Base-by-base conservation (phyloP, 2,329 filamentous ascomycete species). In the Cladosporium austrohemisphaericum region DNA sequence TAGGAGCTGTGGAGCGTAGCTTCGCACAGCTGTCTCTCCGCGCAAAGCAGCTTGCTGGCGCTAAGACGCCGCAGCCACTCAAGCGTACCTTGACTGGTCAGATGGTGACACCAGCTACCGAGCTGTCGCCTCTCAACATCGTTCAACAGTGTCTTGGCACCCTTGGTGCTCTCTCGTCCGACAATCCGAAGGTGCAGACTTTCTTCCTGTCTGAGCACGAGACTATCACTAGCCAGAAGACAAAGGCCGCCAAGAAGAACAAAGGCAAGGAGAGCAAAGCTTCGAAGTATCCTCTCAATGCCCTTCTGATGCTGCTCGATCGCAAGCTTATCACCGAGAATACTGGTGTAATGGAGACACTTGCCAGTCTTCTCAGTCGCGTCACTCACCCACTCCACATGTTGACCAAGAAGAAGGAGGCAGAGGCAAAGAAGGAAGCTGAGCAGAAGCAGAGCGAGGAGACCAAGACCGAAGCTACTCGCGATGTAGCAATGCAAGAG, bases 141-240 rank as follows among this genome's bases (percentile, higher is more conserved):
- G 90, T 97, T 7, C 92, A 97, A 66, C 94, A 98, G 68, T 97
- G 93, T 62, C 77, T 98, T 29, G 84, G 86, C 55, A 83, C 93
- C 2, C 77, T 98, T 9, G 86, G 87, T 35, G 89, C 90, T 60
- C 77, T 98, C 18, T 89, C 87, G 11, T 81, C 84, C 54, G 87
- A 87, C 67, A 96, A 95, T 60, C 82, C 84, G 26, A 89, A 95
- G 62, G 86, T 97, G 44, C 83, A 90, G 28, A 88, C 85, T 55
- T 87, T 97, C 65, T 98, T 98, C 77, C 71, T 98, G 50, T 94
- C 88, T 0, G 93, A 98, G 67, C 91, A 97, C 62, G 93, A 98
- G 62, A 84, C 86, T 19, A 82, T 83, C 31, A 55, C 52, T 26
- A 62, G 54, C 43, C 63, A 65, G 46, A 82, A 85, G 16, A 77